A percentile compares a stretch with the other conserved stretches of the same genome.
Evolutionary conservation across 345 rosid genomes (phyloP).

Genomic region (Heritiera fomes): DNA sequence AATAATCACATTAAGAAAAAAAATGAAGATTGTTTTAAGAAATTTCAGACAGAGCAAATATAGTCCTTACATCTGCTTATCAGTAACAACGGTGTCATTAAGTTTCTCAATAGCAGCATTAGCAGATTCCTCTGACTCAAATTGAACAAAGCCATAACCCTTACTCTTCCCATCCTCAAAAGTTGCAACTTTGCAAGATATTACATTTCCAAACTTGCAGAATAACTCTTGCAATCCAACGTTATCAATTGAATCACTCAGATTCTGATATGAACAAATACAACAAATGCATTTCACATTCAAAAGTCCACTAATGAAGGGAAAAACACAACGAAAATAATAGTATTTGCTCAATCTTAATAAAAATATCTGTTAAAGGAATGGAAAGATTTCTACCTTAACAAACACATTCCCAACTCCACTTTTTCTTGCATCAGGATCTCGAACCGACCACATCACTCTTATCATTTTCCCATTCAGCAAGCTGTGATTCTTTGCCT

Average conservation of each 20-base stretch:
- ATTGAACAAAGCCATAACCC: slow-evolving; percentile 76
- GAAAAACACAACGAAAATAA: neutral
- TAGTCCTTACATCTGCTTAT: slow-evolving; percentile 52
- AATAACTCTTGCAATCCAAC: slow-evolving; percentile 54
- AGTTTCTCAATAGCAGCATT: slow-evolving; percentile 60
- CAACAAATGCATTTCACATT: slow-evolving; percentile 5
- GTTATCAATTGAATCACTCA: slow-evolving; percentile 52
- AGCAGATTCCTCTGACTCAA: slow-evolving; percentile 60
- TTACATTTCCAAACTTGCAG: slow-evolving; percentile 51
- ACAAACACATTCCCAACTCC: slow-evolving; percentile 74
- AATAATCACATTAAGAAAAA: neutral
- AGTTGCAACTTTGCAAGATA: slow-evolving; percentile 66
- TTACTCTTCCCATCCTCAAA: slow-evolving; percentile 66
- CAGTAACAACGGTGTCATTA: slow-evolving; percentile 46
- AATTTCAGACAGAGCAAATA: slow-evolving; percentile 24
- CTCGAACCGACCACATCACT: slow-evolving; percentile 70
- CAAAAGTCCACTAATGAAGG: neutral
- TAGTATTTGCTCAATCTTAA: slow-evolving; percentile 3
- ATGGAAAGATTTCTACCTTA: slow-evolving; percentile 44
- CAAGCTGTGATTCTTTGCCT: slow-evolving; percentile 54
- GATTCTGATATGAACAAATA: slow-evolving; percentile 39
- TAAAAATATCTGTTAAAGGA: neutral
- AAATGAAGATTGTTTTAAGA: neutral
- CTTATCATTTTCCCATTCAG: slow-evolving; percentile 68
- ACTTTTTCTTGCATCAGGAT: slow-evolving; percentile 66